These are phyloP conservation scores for Lophiotrema nucula DNA, from an alignment of 495 filamentous ascomycete species.

Conservation along the genomic window DNA sequence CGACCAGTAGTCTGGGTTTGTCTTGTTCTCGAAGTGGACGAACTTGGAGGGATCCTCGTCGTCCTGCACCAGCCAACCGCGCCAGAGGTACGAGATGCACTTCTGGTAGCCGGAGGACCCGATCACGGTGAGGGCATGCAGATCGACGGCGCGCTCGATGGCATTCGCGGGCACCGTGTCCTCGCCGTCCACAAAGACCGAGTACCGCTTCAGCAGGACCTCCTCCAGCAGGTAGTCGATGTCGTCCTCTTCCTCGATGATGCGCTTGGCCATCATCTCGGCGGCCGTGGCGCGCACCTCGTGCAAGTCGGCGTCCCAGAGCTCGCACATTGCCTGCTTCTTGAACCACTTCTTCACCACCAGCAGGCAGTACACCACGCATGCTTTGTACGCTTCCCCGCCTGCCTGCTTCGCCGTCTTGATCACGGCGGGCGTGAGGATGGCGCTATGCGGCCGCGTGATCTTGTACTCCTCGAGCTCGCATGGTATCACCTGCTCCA, in stretches of 20 bases:
- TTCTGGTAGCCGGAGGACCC: conserved; percentile 92
- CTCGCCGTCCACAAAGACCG: conserved; percentile 68
- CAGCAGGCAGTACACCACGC: conserved; percentile 82
- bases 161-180: conserved; percentile 77
- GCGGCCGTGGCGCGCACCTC: conserved; percentile 76
- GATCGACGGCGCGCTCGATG: conserved; percentile 86
- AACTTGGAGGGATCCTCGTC: conserved; percentile 84
- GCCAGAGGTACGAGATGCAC: conserved; percentile 89
- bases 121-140: conserved; percentile 85
- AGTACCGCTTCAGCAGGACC: conserved; percentile 88
- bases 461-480: conserved; percentile 73
- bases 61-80: conserved; percentile 93
- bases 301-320: conserved; percentile 89
- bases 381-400: conserved; percentile 68
- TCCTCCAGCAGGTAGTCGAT: conserved; percentile 72
- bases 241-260: conserved; percentile 84
- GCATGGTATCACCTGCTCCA: conserved; percentile 84
- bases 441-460: conserved; percentile 72
- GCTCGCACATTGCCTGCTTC: conserved; percentile 71
- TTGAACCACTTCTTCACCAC: conserved; percentile 92
- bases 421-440: conserved; percentile 79
- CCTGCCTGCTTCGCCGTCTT: conserved; percentile 77
- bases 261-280: conserved; percentile 89
- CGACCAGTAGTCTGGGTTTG: conserved; percentile 66
- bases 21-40: conserved; percentile 74